These are phyloP conservation scores for Trichoderma asperellum DNA, from an alignment of 2,329 filamentous ascomycete genomes.

Conservation along the genomic window DNA sequence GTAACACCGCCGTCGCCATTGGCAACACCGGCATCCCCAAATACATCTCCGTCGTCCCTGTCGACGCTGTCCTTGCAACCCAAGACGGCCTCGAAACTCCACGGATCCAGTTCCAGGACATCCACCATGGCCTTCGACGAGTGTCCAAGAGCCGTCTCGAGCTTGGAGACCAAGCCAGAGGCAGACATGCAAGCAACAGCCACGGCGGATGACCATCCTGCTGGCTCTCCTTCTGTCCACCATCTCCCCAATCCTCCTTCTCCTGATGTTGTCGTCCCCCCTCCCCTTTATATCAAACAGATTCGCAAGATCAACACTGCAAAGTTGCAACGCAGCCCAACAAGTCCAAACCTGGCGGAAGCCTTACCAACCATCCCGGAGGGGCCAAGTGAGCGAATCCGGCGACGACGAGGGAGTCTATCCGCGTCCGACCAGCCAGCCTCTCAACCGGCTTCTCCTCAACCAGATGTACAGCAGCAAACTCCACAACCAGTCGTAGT, in stretches of 20 bases:
- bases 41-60: constrained; percentile 9
- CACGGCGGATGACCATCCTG: constrained; percentile 19
- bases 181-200: constrained; percentile 23
- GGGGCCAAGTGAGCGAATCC: constrained; percentile 48
- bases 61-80: constrained; percentile 22
- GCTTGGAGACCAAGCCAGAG: constrained; percentile 9
- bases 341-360: constrained; percentile 39
- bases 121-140: constrained; percentile 27
- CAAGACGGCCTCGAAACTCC: constrained; percentile 16
- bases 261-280: not conserved
- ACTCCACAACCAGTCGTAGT: not conserved
- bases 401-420: constrained; percentile 35
- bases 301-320: constrained; percentile 40
- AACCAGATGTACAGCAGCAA: not conserved
- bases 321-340: constrained; percentile 51
- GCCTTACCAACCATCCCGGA: constrained; percentile 57
- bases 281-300: constrained; percentile 16
- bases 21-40: constrained; percentile 27
- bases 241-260: constrained; percentile 20
- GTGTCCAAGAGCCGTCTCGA: constrained; percentile 26
- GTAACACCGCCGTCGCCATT: constrained; percentile 26
- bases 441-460: not conserved
- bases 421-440: constrained; percentile 12
- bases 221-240: constrained; percentile 22
- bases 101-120: not conserved